Percentiles rank a stretch among this genome's conserved stretches.
Conservation (phyloP, 306 rosid species). For the Lupinus albus region DNA sequence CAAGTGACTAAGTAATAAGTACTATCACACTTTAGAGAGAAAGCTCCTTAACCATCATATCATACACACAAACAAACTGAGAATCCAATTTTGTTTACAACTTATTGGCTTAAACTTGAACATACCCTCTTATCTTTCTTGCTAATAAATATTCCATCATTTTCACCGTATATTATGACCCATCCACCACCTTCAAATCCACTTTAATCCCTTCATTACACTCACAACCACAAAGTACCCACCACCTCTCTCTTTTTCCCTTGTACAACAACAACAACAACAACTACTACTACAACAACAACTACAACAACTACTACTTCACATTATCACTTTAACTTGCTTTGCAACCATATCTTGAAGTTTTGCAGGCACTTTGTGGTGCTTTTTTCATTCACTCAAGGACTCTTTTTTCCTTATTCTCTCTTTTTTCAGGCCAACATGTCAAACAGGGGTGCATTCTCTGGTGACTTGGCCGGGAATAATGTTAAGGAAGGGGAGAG, state of each 20-base stretch:
- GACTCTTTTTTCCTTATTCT: background rate
- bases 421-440: slow-evolving; percentile 38
- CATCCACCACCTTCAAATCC: slow-evolving; percentile 48
- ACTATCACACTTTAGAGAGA: background rate
- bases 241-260: slow-evolving; percentile 7
- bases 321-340: slow-evolving; percentile 17
- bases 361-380: slow-evolving; percentile 24
- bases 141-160: slow-evolving; percentile 51
- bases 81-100: slow-evolving; percentile 2
- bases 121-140: slow-evolving; percentile 5
- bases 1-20: background rate
- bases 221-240: slow-evolving; percentile 37
- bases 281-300: no score
- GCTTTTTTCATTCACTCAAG: background rate
- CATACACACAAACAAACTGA: background rate
- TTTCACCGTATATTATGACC: slow-evolving; percentile 45
- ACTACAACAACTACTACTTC: background rate
- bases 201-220: slow-evolving; percentile 40
- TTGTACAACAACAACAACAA: background rate
- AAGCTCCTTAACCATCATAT: background rate
- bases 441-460: slow-evolving; percentile 47
- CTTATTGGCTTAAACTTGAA: slow-evolving; percentile 3
- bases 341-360: slow-evolving; percentile 26
- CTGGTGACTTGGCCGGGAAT: slow-evolving; percentile 38
- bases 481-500: slow-evolving; percentile 28